These are phyloP conservation scores for Tetrapisispora iriomotensis DNA, from an alignment of 805 yeast species.

Conservation along the genomic window DNA sequence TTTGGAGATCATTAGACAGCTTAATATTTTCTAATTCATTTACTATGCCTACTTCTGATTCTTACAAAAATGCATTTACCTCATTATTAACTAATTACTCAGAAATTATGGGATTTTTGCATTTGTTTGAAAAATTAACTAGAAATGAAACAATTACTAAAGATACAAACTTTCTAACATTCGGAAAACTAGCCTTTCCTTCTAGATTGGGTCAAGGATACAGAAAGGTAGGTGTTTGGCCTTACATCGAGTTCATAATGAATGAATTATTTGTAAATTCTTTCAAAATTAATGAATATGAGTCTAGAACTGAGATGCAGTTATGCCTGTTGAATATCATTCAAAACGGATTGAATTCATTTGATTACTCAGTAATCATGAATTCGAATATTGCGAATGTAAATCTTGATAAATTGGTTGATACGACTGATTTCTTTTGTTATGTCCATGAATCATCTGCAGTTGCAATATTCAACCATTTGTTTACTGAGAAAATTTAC, in stretches of 20 bases:
- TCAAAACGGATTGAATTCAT: slow-evolving; percentile 36
- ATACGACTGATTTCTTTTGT: slow-evolving; percentile 35
- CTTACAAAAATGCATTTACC: slow-evolving; percentile 37
- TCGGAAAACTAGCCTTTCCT: slow-evolving; percentile 50
- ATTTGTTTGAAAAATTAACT: slow-evolving; percentile 38
- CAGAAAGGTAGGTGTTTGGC: slow-evolving; percentile 63
- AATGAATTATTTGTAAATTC: slow-evolving; percentile 55
- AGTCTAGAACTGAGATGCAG: slow-evolving; percentile 40
- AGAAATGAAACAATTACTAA: slow-evolving; percentile 25
- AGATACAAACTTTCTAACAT: slow-evolving; percentile 21
- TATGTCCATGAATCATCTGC: slow-evolving; percentile 64
- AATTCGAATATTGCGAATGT: slow-evolving; percentile 43
- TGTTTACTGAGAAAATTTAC: slow-evolving; percentile 53
- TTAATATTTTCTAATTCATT: slow-evolving; percentile 46
- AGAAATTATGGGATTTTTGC: slow-evolving; percentile 53
- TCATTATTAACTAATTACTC: slow-evolving; percentile 40
- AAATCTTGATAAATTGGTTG: slow-evolving; percentile 41
- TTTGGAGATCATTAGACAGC: slow-evolving; percentile 64
- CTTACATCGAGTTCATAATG: slow-evolving; percentile 68
- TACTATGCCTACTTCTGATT: slow-evolving; percentile 19
- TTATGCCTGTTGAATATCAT: slow-evolving; percentile 43
- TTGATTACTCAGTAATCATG: slow-evolving; percentile 43
- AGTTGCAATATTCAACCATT: slow-evolving; percentile 47
- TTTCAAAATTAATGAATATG: slow-evolving; percentile 20
- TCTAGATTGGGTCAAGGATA: slow-evolving; percentile 48